A percentile compares a stretch with the other conserved stretches of the same genome.
phyloP scores from a whole-genome alignment of 768 basidiomycete species.

The Pseudohyphozyma bogoriensis region DNA sequence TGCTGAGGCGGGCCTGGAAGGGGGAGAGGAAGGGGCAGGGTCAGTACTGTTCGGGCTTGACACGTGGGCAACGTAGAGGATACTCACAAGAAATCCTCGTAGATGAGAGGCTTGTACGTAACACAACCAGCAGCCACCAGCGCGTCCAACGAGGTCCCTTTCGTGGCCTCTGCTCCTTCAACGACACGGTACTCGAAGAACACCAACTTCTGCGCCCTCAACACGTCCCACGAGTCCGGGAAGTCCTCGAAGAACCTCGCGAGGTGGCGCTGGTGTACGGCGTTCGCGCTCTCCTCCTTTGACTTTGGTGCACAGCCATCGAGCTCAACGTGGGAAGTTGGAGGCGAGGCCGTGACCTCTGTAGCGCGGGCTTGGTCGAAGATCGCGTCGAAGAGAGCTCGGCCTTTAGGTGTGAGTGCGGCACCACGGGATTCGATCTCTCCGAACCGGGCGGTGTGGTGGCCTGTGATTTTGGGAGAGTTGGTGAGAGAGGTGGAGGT shows the following conservation, averaged over 20 bases:
- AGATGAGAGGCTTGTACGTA: constrained; percentile 29
- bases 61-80: neutral
- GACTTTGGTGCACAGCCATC: too few relatives aligned
- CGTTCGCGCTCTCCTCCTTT: constrained; percentile 28
- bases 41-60: neutral
- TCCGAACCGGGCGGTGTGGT: constrained; percentile 35
- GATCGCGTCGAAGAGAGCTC: constrained; percentile 26
- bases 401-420: constrained; percentile 33
- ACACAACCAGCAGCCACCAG: constrained; percentile 28
- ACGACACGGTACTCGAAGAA: constrained; percentile 30
- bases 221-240: constrained; percentile 31
- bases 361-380: constrained; percentile 10
- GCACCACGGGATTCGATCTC: constrained; percentile 36
- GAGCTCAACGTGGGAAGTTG: neutral
- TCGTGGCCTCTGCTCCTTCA: neutral
- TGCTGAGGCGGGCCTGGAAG: constrained; percentile 30
- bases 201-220: constrained; percentile 30
- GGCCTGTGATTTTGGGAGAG: constrained; percentile 15
- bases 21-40: neutral
- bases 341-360: neutral
- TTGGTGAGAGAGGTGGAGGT: constrained; percentile 10
- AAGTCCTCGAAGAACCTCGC: constrained; percentile 27
- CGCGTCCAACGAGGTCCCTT: constrained; percentile 14
- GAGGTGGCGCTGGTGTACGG: constrained; percentile 17
- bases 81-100: constrained; percentile 34